These are phyloP conservation scores for Botrytis byssoidea DNA, from an alignment of 2,329 filamentous ascomycete species.

Conservation along the genomic window DNA sequence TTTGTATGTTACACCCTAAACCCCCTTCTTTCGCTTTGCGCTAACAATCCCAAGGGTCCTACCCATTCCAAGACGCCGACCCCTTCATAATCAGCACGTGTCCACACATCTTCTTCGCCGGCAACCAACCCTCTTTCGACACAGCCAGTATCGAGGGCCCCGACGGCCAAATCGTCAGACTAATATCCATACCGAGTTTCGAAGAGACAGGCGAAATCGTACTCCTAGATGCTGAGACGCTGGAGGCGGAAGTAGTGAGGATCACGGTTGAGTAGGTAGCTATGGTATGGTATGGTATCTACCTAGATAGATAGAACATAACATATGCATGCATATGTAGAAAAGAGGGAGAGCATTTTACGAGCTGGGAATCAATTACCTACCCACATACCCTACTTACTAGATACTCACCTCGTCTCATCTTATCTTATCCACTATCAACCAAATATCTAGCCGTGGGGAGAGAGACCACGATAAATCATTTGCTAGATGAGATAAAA, in stretches of 20 bases:
- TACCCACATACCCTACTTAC: neutral
- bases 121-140: constrained; percentile 77
- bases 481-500: neutral
- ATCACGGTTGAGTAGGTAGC: constrained; percentile 25
- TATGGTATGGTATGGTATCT: neutral
- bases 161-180: constrained; percentile 67
- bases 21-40: neutral
- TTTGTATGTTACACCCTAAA: constrained; percentile 63
- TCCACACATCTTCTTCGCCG: constrained; percentile 88
- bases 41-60: constrained; percentile 64
- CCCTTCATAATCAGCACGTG: constrained; percentile 83
- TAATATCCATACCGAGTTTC: constrained; percentile 85
- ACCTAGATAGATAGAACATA: neutral
- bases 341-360: neutral
- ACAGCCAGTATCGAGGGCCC: constrained; percentile 67
- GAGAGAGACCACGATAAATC: neutral
- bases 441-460: neutral
- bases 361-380: neutral
- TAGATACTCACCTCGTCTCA: neutral
- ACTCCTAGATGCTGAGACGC: constrained; percentile 78
- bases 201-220: constrained; percentile 74
- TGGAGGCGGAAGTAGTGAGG: constrained; percentile 51
- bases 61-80: constrained; percentile 92
- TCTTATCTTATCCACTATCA: neutral
- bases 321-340: neutral